phyloP scores from a whole-genome alignment of 768 basidiomycete species.

The Pholiota conissans region DNA sequence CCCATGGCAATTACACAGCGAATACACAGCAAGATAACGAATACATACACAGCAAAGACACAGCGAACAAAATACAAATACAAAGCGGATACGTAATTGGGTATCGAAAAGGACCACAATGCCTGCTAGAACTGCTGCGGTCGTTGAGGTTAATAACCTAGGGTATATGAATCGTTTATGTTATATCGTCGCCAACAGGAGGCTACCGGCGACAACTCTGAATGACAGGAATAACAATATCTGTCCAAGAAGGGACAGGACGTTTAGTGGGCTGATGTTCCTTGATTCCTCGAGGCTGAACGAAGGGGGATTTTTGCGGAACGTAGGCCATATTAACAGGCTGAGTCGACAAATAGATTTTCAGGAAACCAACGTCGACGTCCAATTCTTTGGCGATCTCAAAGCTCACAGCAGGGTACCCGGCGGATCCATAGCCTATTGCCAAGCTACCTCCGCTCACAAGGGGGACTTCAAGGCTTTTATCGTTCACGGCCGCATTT shows the following conservation, averaged over 20 bases:
- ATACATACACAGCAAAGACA: too few species aligned
- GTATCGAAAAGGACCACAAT: too few species aligned
- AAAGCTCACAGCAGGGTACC: not conserved
- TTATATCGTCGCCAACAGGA: too few species aligned
- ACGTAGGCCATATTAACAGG: not conserved
- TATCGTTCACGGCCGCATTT: not conserved
- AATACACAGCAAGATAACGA: too few species aligned
- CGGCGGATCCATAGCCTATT: not conserved
- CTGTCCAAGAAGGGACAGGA: not conserved
- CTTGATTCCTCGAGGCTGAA: too few species aligned
- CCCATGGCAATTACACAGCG: too few species aligned
- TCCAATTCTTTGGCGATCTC: not conserved
- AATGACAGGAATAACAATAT: not conserved
- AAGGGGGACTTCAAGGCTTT: not conserved
- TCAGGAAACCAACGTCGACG: slow-evolving; percentile 1
- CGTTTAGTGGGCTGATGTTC: not conserved
- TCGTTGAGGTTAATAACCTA: too few species aligned
- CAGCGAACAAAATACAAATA: too few species aligned
- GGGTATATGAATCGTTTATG: too few species aligned
- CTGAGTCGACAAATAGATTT: not conserved
- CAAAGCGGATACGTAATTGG: too few species aligned
- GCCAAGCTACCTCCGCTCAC: not conserved
- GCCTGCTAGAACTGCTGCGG: too few species aligned
- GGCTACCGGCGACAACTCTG: not conserved
- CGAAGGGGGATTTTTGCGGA: not conserved